These are phyloP conservation scores for Boletus rubescentipes DNA, from an alignment of 768 basidiomycete genomes.

Conservation along the genomic window DNA sequence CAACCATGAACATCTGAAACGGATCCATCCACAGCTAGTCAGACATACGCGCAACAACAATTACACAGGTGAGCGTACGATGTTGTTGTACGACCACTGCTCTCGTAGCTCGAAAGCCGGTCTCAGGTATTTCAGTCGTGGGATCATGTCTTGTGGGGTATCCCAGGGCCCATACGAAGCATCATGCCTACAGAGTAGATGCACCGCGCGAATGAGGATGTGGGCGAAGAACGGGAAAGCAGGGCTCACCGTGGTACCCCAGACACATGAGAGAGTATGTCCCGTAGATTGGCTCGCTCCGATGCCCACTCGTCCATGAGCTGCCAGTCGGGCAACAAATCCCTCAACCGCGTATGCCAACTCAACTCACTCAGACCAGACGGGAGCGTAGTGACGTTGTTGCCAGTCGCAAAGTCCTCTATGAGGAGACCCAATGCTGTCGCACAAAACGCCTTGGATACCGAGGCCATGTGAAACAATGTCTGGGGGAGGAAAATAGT, in stretches of 20 bases:
- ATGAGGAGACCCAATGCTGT: conserved; percentile 42
- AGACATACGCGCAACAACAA: neutral
- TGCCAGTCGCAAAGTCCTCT: conserved; percentile 38
- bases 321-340: conserved; percentile 42
- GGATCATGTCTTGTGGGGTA: conserved; percentile 21
- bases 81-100: conserved; percentile 40
- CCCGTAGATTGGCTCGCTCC: conserved; percentile 35
- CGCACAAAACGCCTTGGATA: conserved; percentile 41
- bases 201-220: neutral
- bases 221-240: neutral
- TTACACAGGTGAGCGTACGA: conserved; percentile 21
- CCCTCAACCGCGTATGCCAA: conserved; percentile 38
- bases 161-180: conserved; percentile 30
- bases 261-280: conserved; percentile 41
- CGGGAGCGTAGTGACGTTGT: conserved; percentile 37
- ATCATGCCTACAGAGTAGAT: conserved; percentile 33
- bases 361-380: conserved; percentile 26
- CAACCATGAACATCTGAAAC: conserved; percentile 41
- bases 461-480: conserved; percentile 37
- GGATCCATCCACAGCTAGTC: neutral
- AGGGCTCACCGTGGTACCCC: conserved; percentile 39
- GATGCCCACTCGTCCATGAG: conserved; percentile 41
- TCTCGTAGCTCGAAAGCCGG: conserved; percentile 38
- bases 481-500: conserved; percentile 23
- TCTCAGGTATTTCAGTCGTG: conserved; percentile 28